Base-by-base conservation (phyloP, 192 early-diverging fungal species). In the Rhizoclosmatium globosum region DNA sequence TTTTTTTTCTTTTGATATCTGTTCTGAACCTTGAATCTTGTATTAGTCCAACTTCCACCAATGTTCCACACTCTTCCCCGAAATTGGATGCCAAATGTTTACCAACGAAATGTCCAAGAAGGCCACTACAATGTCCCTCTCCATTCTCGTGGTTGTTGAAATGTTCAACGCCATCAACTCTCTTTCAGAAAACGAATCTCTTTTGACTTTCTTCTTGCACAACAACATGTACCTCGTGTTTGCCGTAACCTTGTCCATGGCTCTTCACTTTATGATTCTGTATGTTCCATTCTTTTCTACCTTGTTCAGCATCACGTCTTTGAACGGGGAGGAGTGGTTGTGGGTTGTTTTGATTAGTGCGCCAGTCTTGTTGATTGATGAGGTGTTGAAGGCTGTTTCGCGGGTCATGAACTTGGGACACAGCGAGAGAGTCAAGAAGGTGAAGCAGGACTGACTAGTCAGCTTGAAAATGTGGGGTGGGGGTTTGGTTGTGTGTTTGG, bases 151-250 rank as follows among this genome's bases (percentile, higher is more conserved):
- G 17, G 93, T 94, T 42, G 97, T 99, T 79, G 97, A 99, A 83
- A 98, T 99, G 98, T 93, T 98, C 80, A 98, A 99, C 83, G 97
- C 98, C 64, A 95, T 98, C 86, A 98, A 98, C 71, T 67, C 79
- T 60, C 87, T 98, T 64, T 96, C 94, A 19, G 98, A 98, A 88
- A 98, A 99, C 83, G 96, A 96, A 72, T 94, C 93, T 42, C 83
- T 99, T 76, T 83, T 98, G 42, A 94, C 94, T 2, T 90, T 98
- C 70, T 95, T 94, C n/a, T 71, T 99, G 65, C 96, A 95, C 94
- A 87, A 86, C 47, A 99, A 99, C 85, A 85, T 93, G 57, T 97
- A 94, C 87, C 88, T 99, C 53, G 91, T 96, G 6, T 87, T 90
- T 60, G 88, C 95, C 38, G 91, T 99, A 42, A 79, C 87, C 4